phyloP scores from a whole-genome alignment of 73 alveolate genomes.

The Effrenium voratum region DNA sequence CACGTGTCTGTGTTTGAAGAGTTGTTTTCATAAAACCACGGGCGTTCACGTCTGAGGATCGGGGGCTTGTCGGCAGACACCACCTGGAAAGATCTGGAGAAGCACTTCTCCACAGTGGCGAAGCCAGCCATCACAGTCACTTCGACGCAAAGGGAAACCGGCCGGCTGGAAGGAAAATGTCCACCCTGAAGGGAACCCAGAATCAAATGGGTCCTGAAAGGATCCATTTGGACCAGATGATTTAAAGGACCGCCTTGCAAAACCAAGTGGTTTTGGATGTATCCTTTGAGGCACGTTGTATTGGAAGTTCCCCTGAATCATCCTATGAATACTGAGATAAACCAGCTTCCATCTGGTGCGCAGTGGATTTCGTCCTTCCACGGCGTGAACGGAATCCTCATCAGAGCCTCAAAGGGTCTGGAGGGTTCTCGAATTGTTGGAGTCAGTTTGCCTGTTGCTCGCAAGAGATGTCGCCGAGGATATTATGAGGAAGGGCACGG shows the following conservation, averaged over 20 bases:
- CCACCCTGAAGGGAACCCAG: background rate
- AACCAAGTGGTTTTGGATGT: no score
- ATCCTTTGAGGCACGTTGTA: no score
- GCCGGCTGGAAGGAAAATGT: background rate
- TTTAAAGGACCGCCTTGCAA: no score
- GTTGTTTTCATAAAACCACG: background rate
- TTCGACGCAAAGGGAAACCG: background rate
- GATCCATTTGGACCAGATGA: background rate
- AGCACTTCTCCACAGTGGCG: conserved; percentile 66
- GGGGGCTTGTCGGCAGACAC: conserved; percentile 27
- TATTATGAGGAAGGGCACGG: conserved; percentile 51
- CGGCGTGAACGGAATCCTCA: no score
- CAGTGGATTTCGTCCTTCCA: no score
- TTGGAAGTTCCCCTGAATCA: no score
- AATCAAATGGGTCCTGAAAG: background rate
- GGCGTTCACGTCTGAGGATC: background rate
- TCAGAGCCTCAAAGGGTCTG: no score
- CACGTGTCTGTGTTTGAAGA: no score
- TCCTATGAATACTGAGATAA: no score
- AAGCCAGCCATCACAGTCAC: conserved; percentile 63
- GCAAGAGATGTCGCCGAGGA: conserved; percentile 44
- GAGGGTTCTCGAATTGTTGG: no score
- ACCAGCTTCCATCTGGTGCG: no score
- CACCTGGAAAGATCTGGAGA: conserved; percentile 73
- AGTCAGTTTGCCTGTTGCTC: no score